Conservation (phyloP, 2,329 filamentous ascomycete species). For the Ceratocystis alfenasii region DNA sequence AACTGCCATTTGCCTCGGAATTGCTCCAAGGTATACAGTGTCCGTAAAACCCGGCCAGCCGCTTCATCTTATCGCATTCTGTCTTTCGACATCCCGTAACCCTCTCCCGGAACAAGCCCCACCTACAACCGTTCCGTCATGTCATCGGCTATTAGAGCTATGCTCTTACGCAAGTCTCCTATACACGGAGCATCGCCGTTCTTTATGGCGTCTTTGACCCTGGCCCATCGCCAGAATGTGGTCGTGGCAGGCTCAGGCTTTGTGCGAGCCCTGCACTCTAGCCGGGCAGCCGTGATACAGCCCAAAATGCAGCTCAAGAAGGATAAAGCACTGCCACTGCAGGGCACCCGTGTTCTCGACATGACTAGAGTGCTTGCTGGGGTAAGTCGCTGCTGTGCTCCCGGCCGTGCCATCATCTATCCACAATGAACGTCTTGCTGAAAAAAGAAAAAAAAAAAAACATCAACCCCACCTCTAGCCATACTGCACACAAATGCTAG, state of each 20-base stretch:
- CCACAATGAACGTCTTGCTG: neutral
- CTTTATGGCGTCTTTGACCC: neutral
- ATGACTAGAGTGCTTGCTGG: slow-evolving; percentile 95
- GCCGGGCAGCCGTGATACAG: neutral
- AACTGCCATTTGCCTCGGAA: neutral
- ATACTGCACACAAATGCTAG: slow-evolving; percentile 93
- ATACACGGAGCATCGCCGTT: neutral
- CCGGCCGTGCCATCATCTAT: slow-evolving; percentile 19
- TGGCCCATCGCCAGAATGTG: neutral
- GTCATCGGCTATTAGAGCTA: neutral
- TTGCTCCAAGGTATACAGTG: neutral
- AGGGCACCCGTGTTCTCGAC: slow-evolving; percentile 80
- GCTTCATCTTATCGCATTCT: neutral
- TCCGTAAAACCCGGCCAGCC: neutral
- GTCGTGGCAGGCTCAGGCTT: neutral
- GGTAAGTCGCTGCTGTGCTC: slow-evolving; percentile 41
- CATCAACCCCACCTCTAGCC: slow-evolving; percentile 46
- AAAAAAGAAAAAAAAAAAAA: slow-evolving; percentile 4
- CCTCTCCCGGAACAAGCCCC: neutral
- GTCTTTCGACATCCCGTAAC: neutral
- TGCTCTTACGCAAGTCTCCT: neutral
- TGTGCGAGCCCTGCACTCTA: neutral
- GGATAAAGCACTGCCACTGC: slow-evolving; percentile 47
- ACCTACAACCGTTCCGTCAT: neutral
- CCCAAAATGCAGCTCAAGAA: slow-evolving; percentile 2